Base-by-base conservation (phyloP, 129 eudicot genomes). In the Sambucus nigra region DNA sequence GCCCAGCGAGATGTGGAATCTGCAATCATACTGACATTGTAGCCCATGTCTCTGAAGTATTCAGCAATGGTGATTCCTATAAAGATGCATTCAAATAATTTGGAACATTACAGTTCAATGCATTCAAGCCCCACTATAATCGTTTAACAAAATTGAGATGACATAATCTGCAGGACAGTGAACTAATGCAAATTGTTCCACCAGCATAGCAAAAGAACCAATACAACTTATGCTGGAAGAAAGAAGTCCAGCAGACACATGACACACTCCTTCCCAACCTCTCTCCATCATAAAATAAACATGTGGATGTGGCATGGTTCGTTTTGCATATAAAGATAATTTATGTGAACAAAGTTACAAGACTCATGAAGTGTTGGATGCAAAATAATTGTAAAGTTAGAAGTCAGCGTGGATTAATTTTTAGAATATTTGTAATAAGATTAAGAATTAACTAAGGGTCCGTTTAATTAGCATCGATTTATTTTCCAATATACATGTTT, bases 1-100 rank as follows among this genome's bases (percentile, higher is more conserved):
- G 99, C 99, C 99, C 99, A 92, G 26, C 99, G 96, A 31, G 99
- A 92, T 44, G 99, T 92, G 42, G 99, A 92, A 72, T 86, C 99
- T 59, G 96, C 99, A 96, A 92, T 92, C 99, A 92, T 92, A 71
- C 99, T 92, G 53, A 92, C 99, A 71, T 86, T 92, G 94, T 92
- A 82, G 12, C 99, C 99, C 99, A 92, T 92, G 67, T 92, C 99
- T 80, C 99, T 86, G 69, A 82, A 92, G 70, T 92, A 92, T 61
- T 92, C 99, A 42, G 99, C 99, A 21, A 92, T 86, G 17, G 99
- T 92, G 40, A 92, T 92, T 53, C 99, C 99, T 92, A 85, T 67
- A 42, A 63, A 64, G 39, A 14, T n/a, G n/a, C 9, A 53, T 17
- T 18, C 55, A 11, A 33, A n/a, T n/a, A n/a, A n/a, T n/a, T 5